phyloP scores from a whole-genome alignment of 345 rosid species.

The Eucalyptus microcorys region DNA sequence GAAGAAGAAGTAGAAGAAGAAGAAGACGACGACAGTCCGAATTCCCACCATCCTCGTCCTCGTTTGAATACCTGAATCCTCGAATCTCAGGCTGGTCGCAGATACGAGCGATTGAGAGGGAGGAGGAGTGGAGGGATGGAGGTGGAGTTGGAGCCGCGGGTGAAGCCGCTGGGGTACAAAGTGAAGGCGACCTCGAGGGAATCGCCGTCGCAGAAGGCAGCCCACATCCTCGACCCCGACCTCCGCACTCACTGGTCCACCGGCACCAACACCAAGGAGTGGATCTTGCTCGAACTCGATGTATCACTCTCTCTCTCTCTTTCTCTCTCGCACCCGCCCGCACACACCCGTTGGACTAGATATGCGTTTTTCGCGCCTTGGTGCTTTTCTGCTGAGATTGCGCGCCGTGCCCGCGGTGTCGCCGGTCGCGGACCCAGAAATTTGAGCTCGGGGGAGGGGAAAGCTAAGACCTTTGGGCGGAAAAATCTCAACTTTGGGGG shows the following conservation, averaged over 20 bases:
- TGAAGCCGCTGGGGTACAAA: slow-evolving; percentile 54
- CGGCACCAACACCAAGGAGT: slow-evolving; percentile 77
- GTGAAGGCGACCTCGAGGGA: slow-evolving; percentile 73
- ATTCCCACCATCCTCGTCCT: neutral
- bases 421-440: neutral
- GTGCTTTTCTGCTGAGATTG: neutral
- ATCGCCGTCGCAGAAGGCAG: slow-evolving; percentile 66
- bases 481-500: neutral
- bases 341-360: neutral
- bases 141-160: slow-evolving; percentile 64
- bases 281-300: slow-evolving; percentile 82
- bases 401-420: neutral
- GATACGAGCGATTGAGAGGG: neutral
- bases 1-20: neutral
- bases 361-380: neutral
- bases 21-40: neutral
- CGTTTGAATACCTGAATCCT: neutral
- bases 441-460: neutral
- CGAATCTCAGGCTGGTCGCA: neutral
- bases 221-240: slow-evolving; percentile 65
- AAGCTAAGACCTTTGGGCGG: neutral
- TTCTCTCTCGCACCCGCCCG: neutral
- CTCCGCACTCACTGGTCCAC: slow-evolving; percentile 88
- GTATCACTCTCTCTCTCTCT: slow-evolving; percentile 11
- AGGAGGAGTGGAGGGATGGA: slow-evolving; percentile 25